Percentiles rank a stretch among this genome's conserved stretches.
Evolutionary conservation across 148 eudicot species (phyloP).

Genomic region (Gaultheria prostrata): DNA sequence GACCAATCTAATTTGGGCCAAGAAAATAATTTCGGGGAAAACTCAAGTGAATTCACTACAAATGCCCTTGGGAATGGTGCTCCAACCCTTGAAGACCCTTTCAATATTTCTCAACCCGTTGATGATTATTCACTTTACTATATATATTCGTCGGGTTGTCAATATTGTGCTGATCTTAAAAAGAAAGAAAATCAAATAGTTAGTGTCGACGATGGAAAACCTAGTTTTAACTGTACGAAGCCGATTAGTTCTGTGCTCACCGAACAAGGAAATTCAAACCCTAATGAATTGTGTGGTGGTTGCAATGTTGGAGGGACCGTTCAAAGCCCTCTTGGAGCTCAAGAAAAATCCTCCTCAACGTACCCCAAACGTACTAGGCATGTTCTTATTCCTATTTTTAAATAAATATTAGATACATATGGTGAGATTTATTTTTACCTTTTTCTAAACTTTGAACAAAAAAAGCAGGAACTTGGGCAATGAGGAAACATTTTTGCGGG

Average conservation of each 20-base stretch:
- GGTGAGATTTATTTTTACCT: background rate
- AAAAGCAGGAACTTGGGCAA: background rate
- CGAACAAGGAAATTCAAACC: background rate
- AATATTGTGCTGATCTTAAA: background rate
- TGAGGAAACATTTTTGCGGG: background rate
- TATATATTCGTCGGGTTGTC: background rate
- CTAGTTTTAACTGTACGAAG: background rate
- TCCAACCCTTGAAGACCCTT: background rate
- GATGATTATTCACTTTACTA: conserved; percentile 3
- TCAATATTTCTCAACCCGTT: background rate
- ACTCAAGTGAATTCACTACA: background rate
- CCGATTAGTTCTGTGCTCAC: background rate
- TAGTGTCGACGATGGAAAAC: background rate
- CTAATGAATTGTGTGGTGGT: background rate
- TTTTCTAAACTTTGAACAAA: background rate
- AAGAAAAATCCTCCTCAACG: background rate
- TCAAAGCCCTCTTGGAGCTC: background rate
- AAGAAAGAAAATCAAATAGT: background rate
- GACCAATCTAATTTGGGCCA: background rate
- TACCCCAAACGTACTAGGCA: background rate
- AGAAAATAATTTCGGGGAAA: background rate
- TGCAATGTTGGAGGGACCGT: background rate
- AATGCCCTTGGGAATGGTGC: background rate
- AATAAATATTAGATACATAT: background rate
- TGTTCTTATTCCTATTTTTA: background rate